Evolutionary conservation across 352 stramenopile genomes (phyloP).

Genomic region (Albugo laibachii): DNA sequence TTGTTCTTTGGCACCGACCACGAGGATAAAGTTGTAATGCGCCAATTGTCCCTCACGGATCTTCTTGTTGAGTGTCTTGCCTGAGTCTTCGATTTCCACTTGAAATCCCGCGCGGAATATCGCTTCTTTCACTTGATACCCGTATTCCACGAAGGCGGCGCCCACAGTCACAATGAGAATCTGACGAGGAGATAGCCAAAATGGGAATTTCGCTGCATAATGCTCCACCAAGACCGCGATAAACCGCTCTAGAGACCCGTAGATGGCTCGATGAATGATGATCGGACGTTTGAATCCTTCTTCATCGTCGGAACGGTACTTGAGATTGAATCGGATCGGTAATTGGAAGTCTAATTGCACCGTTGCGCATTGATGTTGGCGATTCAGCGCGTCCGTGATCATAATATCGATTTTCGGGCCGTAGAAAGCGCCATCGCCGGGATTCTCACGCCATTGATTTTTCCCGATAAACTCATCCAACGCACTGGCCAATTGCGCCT

Average conservation of each 20-base stretch:
- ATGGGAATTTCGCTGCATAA: constrained; percentile 95
- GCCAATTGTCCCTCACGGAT: constrained; percentile 91
- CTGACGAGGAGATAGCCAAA: constrained; percentile 93
- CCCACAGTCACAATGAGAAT: constrained; percentile 92
- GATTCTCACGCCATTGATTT: constrained; percentile 92
- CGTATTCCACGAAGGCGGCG: constrained; percentile 87
- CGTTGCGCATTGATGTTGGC: constrained; percentile 95
- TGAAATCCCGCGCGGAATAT: constrained; percentile 90
- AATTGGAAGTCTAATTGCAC: constrained; percentile 98
- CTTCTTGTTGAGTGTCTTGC: constrained; percentile 97
- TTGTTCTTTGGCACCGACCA: constrained; percentile 88
- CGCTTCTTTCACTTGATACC: constrained; percentile 76
- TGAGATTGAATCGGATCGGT: constrained; percentile 95
- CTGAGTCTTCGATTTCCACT: constrained; percentile 89
- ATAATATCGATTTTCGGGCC: constrained; percentile 99
- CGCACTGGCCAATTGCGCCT: constrained; percentile 64
- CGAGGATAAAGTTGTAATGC: constrained; percentile 98
- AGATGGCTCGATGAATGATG: constrained; percentile 96
- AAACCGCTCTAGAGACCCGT: constrained; percentile 95
- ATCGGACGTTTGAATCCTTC: constrained; percentile 87
- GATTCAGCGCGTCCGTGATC: constrained; percentile 89
- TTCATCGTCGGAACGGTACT: constrained; percentile 65
- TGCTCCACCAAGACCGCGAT: constrained; percentile 97
- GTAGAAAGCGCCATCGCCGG: constrained; percentile 97
- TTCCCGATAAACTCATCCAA: constrained; percentile 90